Evolutionary conservation across 805 yeast genomes (phyloP).

Genomic region (Schwanniomyces sp.): DNA sequence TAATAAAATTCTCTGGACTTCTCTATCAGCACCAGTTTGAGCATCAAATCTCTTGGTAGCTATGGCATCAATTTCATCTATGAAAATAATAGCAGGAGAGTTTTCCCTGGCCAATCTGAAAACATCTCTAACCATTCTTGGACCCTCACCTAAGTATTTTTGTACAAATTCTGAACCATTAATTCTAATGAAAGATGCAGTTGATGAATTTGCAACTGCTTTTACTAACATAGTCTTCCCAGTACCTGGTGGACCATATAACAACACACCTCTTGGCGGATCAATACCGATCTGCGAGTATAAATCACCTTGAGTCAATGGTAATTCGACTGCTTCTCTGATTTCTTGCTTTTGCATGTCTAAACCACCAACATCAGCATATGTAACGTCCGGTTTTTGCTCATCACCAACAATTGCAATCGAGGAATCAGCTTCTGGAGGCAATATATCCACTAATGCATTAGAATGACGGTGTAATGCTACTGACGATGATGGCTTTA

Average conservation of each 20-base stretch:
- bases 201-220: slow-evolving; percentile 96
- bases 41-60: slow-evolving; percentile 99
- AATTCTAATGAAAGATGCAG: slow-evolving; percentile 94
- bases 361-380: slow-evolving; percentile 97
- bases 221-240: slow-evolving; percentile 99
- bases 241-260: slow-evolving; percentile 99
- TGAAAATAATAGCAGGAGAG: slow-evolving; percentile 94
- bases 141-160: slow-evolving; percentile 98
- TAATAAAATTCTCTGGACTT: slow-evolving; percentile 95
- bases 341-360: slow-evolving; percentile 99
- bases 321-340: slow-evolving; percentile 96
- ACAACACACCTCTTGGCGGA: slow-evolving; percentile 96
- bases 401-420: slow-evolving; percentile 93
- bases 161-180: slow-evolving; percentile 98
- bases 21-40: slow-evolving; percentile 99
- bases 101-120: slow-evolving; percentile 96
- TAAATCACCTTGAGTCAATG: slow-evolving; percentile 91
- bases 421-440: slow-evolving; percentile 98
- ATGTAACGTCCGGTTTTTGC: slow-evolving; percentile 89
- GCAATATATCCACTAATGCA: slow-evolving; percentile 93
- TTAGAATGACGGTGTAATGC: slow-evolving; percentile 98
- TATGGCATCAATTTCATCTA: slow-evolving; percentile 98
- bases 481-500: slow-evolving; percentile 93
- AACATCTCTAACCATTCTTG: slow-evolving; percentile 98
- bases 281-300: slow-evolving; percentile 98